phyloP scores from a whole-genome alignment of 495 filamentous ascomycete genomes.

The Cercophora newfieldiana region DNA sequence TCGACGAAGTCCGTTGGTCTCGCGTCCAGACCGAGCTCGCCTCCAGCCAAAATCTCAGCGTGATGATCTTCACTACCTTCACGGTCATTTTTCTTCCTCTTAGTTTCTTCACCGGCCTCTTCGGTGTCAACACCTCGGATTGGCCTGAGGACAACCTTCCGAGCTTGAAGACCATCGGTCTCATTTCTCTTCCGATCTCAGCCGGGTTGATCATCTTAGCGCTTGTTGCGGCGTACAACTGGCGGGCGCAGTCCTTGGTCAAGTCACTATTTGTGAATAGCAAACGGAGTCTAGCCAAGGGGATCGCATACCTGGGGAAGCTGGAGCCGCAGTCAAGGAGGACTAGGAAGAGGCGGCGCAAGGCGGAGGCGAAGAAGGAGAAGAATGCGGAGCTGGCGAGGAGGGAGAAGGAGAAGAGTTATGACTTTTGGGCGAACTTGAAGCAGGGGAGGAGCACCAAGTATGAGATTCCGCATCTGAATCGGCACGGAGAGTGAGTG shows the following conservation, averaged over 20 bases:
- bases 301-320: conserved; percentile 20
- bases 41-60: conserved; percentile 60
- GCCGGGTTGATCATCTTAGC: conserved; percentile 39
- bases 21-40: conserved; percentile 64
- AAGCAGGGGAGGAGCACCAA: conserved; percentile 32
- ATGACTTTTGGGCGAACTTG: conserved; percentile 48
- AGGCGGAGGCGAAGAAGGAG: conserved; percentile 22
- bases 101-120: conserved; percentile 66
- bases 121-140: conserved; percentile 65
- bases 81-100: conserved; percentile 67
- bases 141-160: conserved; percentile 55
- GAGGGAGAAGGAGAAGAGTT: conserved; percentile 38
- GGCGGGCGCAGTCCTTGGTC: conserved; percentile 35
- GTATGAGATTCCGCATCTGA: conserved; percentile 47
- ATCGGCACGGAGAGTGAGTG: conserved; percentile 26
- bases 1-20: conserved; percentile 66
- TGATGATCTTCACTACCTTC: conserved; percentile 71
- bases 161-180: conserved; percentile 38
- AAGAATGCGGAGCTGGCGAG: conserved; percentile 16
- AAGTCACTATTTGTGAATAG: conserved; percentile 27
- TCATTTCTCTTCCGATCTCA: conserved; percentile 45
- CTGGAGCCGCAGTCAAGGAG: conserved; percentile 33
- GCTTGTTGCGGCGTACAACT: conserved; percentile 45
- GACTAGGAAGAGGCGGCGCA: conserved; percentile 27
- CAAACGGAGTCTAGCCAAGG: conserved; percentile 16